phyloP scores from a whole-genome alignment of 495 filamentous ascomycete genomes.

The Penicillium psychrofluorescens region DNA sequence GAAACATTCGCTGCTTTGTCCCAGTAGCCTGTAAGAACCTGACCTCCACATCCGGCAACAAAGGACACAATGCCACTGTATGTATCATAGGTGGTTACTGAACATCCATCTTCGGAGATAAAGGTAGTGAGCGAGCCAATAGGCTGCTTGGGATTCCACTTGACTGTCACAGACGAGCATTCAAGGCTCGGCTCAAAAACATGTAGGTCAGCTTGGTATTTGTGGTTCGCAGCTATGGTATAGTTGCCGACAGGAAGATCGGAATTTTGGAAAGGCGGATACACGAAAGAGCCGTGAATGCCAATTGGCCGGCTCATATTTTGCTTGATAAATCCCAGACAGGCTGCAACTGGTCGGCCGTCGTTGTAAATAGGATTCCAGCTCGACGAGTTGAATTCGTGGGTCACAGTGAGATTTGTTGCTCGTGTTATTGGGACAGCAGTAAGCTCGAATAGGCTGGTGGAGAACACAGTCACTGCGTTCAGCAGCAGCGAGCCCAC shows the following conservation, averaged over 20 bases:
- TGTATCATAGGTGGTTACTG: no score
- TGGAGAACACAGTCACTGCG: slow-evolving; percentile 7
- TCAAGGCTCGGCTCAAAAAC: no score
- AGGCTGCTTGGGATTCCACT: no score
- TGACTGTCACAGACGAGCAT: no score
- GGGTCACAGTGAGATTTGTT: neutral
- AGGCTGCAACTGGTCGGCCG: neutral
- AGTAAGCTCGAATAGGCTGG: slow-evolving; percentile 8
- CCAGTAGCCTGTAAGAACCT: no score
- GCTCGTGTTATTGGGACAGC: neutral
- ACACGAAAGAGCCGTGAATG: neutral
- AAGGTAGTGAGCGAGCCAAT: no score
- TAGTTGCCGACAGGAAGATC: no score
- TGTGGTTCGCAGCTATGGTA: no score
- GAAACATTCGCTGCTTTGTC: neutral
- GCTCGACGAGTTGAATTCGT: neutral
- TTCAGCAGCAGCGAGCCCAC: slow-evolving; percentile 4
- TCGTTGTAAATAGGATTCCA: neutral
- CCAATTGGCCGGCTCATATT: slow-evolving; percentile 4
- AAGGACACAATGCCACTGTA: no score
- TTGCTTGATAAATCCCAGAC: neutral
- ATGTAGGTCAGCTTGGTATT: no score
- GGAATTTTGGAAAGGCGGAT: neutral
- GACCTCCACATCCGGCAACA: no score
- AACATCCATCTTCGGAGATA: no score